Evolutionary conservation across 768 basidiomycete species (phyloP), one percentile per base, ranked within the genome.

Genomic region (Tricholoma sp.): DNA sequence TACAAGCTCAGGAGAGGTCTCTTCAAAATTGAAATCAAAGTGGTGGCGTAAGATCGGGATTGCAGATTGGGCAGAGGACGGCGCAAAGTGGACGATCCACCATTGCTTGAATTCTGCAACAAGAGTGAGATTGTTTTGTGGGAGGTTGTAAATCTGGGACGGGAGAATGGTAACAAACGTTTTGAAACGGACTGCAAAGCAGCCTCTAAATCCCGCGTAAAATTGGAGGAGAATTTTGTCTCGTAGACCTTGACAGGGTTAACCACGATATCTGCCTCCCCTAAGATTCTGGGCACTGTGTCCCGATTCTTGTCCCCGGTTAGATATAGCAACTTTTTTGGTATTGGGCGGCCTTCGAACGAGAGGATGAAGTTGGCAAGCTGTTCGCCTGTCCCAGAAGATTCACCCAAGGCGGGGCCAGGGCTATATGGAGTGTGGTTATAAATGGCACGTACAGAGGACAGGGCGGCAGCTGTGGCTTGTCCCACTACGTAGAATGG

Each of bases 241-340:
- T 76, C 78, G 63, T 94, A 94, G 8, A 90, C 89, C 66, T 87
- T 81, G 10, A 91, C 62, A 11, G 75, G 58, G 4, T 76, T 72
- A 29, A 89, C 66, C 32, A 62, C 62, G 1, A 89, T 66, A 1
- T 75, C 75, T 0, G 72, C 79, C 0, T 72, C 73, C 0, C 59
- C 57, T 35, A 94, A 71, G 8, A 85, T 75, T 16, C 59, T 71
- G 0, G 82, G 71, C 1, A 94, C 69, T 0, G 82, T 85, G 59
- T 91, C 89, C 16, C 83, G 76, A 57, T 90, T 92, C 75, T 94
- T 95, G 78, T 95, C 93, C 21, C 93, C 92, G 10, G 85, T 90
- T 8, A 96, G 78, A 66, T 91, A 93, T 5, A 94, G 68, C 50
- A 94, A 65, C 29, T 66, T 75, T 16, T 58, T 61, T 5, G 58